Conservation (phyloP, 192 early-diverging fungal genomes). For the Coemansia sp. region DNA sequence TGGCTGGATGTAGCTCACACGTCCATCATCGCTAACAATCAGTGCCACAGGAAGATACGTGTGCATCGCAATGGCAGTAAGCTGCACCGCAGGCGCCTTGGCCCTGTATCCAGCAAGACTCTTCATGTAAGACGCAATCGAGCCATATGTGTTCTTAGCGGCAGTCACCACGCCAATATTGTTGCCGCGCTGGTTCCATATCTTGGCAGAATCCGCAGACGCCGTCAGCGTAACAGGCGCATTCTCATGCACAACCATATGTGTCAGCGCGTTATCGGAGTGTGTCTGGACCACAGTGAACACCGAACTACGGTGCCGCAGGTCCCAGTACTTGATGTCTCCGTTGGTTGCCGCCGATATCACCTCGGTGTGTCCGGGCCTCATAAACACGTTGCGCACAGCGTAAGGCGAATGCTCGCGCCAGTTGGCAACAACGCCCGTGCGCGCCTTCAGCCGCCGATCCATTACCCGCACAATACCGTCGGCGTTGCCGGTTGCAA, state of each 20-base stretch:
- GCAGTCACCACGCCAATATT: slow-evolving; percentile 41
- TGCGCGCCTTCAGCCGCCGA: slow-evolving; percentile 36
- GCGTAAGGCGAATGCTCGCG: slow-evolving; percentile 38
- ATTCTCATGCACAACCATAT: slow-evolving; percentile 48
- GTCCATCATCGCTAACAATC: slow-evolving; percentile 46
- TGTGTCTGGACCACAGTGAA: slow-evolving; percentile 37
- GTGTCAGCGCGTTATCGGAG: slow-evolving; percentile 23
- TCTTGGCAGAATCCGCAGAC: slow-evolving; percentile 38
- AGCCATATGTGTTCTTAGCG: slow-evolving; percentile 19
- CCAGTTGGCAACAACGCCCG: slow-evolving; percentile 39
- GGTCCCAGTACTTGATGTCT: slow-evolving; percentile 52
- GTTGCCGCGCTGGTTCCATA: slow-evolving; percentile 53
- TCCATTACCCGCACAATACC: slow-evolving; percentile 55
- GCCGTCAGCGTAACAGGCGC: slow-evolving; percentile 46
- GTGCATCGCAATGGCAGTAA: slow-evolving; percentile 37
- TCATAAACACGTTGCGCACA: slow-evolving; percentile 41
- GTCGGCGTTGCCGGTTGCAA: slow-evolving; percentile 43
- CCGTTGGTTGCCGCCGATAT: slow-evolving; percentile 45
- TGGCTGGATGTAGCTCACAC: slow-evolving; percentile 50
- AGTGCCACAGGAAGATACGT: slow-evolving; percentile 43
- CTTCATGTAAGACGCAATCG: slow-evolving; percentile 38
- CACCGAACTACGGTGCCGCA: slow-evolving; percentile 30
- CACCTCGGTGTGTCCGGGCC: slow-evolving; percentile 37
- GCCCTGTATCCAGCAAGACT: slow-evolving; percentile 35
- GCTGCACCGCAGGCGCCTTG: not conserved